phyloP scores from a whole-genome alignment of 2,329 filamentous ascomycete genomes.

The Pseudocercospora musae region DNA sequence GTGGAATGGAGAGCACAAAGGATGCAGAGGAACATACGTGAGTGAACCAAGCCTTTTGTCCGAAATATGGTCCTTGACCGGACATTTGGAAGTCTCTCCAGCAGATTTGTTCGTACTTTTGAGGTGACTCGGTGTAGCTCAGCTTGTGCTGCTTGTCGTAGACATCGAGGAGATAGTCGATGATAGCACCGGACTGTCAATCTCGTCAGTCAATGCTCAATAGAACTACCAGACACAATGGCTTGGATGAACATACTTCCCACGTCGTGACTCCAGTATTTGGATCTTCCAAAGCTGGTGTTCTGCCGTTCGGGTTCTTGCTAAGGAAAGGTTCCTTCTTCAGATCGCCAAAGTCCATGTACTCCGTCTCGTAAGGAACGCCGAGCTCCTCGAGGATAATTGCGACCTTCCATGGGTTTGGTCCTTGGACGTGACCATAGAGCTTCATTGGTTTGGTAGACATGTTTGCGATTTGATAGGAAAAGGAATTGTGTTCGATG shows the following conservation, averaged over 20 bases:
- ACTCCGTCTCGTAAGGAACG: slow-evolving; percentile 40
- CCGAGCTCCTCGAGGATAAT: slow-evolving; percentile 46
- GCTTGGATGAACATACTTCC: slow-evolving; percentile 22
- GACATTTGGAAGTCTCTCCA: slow-evolving; percentile 35
- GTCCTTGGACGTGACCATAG: slow-evolving; percentile 33
- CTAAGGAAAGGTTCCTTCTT: slow-evolving; percentile 41
- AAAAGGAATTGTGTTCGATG: neutral
- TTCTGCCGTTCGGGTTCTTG: slow-evolving; percentile 43
- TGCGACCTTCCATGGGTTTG: slow-evolving; percentile 46
- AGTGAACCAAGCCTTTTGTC: slow-evolving; percentile 46
- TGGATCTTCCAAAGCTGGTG: slow-evolving; percentile 45
- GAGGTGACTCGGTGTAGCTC: slow-evolving; percentile 22
- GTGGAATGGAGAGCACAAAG: neutral
- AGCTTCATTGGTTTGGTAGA: slow-evolving; percentile 30
- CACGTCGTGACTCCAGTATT: slow-evolving; percentile 43
- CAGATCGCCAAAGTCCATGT: slow-evolving; percentile 40
- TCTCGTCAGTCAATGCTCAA: neutral
- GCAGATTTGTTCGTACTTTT: slow-evolving; percentile 28
- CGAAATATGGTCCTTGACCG: slow-evolving; percentile 38
- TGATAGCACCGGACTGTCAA: slow-evolving; percentile 25
- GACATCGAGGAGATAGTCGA: slow-evolving; percentile 30
- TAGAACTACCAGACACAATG: neutral
- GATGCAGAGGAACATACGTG: slow-evolving; percentile 32
- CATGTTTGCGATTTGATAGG: slow-evolving; percentile 8
- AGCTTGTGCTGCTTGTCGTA: slow-evolving; percentile 34